Evolutionary conservation across 2,329 filamentous ascomycete genomes (phyloP).

Genomic region (Nothophoma quercina): DNA sequence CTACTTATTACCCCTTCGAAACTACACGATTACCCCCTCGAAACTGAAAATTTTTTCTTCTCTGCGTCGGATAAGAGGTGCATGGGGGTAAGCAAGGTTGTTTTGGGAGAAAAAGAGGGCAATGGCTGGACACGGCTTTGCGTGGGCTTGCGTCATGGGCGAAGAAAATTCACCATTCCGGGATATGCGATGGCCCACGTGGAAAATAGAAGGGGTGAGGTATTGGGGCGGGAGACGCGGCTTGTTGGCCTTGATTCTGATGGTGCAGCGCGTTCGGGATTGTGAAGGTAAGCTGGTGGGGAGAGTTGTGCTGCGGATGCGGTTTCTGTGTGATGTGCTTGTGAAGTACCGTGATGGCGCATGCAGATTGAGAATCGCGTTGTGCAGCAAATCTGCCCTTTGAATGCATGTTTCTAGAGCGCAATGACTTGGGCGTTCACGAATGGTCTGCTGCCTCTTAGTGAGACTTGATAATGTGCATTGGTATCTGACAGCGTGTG

Average conservation of each 20-base stretch:
- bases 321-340: neutral
- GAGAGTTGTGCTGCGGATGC: neutral
- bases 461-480: neutral
- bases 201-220: too few species aligned
- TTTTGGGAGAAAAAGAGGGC: neutral
- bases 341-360: slow-evolving; percentile 4
- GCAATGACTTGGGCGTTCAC: too few species aligned
- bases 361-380: neutral
- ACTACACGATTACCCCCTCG: slow-evolving; percentile 44
- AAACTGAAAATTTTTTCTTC: slow-evolving; percentile 47
- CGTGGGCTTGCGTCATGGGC: slow-evolving; percentile 7
- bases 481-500: slow-evolving; percentile 5
- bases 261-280: too few species aligned
- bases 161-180: slow-evolving; percentile 6
- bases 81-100: slow-evolving; percentile 3
- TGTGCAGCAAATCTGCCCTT: too few species aligned
- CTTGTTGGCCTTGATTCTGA: too few species aligned
- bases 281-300: too few species aligned
- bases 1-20: slow-evolving; percentile 20
- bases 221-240: too few species aligned
- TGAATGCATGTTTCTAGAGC: too few species aligned
- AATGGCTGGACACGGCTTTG: neutral
- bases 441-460: too few species aligned
- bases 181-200: neutral
- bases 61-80: neutral